Evolutionary conservation across 1,284 basidiomycete species (phyloP), one percentile per base, ranked within the genome.

Genomic region (Ceratobasidium theobromae): DNA sequence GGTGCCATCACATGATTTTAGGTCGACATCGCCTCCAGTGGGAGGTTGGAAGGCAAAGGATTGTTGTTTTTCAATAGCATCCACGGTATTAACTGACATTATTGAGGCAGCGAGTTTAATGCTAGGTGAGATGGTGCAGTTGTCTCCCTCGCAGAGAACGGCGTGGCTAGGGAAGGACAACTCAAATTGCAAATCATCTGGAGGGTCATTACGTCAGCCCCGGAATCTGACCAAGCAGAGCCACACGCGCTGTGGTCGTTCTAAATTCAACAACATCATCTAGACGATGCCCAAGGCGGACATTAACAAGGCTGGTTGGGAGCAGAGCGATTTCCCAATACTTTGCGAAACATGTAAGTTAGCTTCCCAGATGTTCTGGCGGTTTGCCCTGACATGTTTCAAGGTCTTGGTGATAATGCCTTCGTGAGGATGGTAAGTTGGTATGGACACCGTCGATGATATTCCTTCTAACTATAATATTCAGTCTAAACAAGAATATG

Each of bases 401-500:
- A 73, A 92, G 93, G 92, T 77, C 80, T 95, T 33, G 93, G 93
- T 45, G 82, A 85, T 71, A 95, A 95, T 76, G 89, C 93, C 0
- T 95, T 93, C 77, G 84, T 94, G 67, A 84, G 91, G 33, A 28
- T 58, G 67, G 40, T 52, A 16, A 28, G 35, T 66, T 35, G 54
- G 16, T 4, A 46, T 46, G 27, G 32, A 3, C 23, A 67, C 45
- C 3, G 57, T 68, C 55, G 25, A 46, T 23, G 23, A 30, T 40
- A 32, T 32, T 23, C 58, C 18, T 30, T 16, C 46, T 41, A 46
- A 57, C 27, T 9, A 16, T 28, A 11, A 21, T 28, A 28, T 40
- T 33, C 67, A 91, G 96, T 93, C 92, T 14, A 98, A 98, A 77
- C 96, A 99, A 82, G 89, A 95, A 74, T 95, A 91, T 71, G 97